Evolutionary conservation across 2,329 filamentous ascomycete genomes (phyloP).

Genomic region (Phaeosphaeriaceae sp.): DNA sequence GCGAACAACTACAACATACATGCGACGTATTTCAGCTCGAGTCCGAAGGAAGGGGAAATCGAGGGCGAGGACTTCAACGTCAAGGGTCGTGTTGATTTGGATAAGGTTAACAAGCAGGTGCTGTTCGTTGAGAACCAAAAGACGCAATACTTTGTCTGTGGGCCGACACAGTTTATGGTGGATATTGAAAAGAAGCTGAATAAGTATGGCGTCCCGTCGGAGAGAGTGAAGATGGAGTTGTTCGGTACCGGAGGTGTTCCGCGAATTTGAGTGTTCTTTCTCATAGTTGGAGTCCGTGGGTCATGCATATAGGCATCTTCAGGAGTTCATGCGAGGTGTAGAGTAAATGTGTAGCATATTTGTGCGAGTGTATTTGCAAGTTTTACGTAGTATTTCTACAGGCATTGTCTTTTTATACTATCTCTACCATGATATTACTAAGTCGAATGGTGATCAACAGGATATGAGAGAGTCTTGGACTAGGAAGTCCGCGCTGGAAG

Average conservation of each 20-base stretch:
- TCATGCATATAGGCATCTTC: too few species aligned
- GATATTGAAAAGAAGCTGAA: slow-evolving; percentile 63
- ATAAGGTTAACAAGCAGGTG: slow-evolving; percentile 61
- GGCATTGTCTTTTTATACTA: too few species aligned
- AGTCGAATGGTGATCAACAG: too few species aligned
- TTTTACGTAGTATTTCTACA: too few species aligned
- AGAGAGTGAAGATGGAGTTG: slow-evolving; percentile 71
- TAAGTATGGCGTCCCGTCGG: slow-evolving; percentile 63
- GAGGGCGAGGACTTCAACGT: slow-evolving; percentile 67
- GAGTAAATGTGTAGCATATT: too few species aligned
- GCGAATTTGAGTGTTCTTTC: too few species aligned
- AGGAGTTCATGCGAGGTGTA: too few species aligned
- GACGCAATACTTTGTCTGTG: slow-evolving; percentile 76
- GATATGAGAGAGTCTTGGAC: too few species aligned
- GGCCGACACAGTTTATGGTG: slow-evolving; percentile 74
- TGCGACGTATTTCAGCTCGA: slow-evolving; percentile 66
- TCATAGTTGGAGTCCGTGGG: too few species aligned
- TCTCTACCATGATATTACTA: too few species aligned
- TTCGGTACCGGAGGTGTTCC: slow-evolving; percentile 58
- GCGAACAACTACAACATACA: slow-evolving; percentile 58
- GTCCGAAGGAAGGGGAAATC: slow-evolving; percentile 53
- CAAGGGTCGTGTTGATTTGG: slow-evolving; percentile 66
- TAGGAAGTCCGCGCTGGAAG: too few species aligned
- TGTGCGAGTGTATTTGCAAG: too few species aligned
- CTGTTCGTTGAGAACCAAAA: slow-evolving; percentile 64